Base-by-base conservation (phyloP, 169 alveolate species). In the Plasmodium vinckei region DNA sequence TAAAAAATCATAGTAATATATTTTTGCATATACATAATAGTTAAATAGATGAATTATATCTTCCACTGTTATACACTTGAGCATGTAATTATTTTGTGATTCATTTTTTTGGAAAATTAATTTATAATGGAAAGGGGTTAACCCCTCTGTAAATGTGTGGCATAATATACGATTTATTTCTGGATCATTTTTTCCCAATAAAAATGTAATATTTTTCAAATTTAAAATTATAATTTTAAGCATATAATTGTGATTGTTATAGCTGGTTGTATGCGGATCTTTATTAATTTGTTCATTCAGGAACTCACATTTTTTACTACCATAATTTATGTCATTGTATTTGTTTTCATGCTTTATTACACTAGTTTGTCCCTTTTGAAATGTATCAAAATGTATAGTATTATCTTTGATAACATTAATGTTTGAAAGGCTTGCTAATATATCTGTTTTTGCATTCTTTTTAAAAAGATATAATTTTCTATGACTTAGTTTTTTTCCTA, bases 31-130 rank as follows among this genome's bases (percentile, higher is more conserved):
- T 1, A 64, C 56, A 64, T 72, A 72, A 23, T 56, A 72, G 46
- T 33, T 57, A 51, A 72, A 72, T 51, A 72, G 13, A 23, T 72
- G n/a, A 23, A 72, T 72, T n/a, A 72, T 6, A 56, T 57, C 63
- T 33, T 25, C 68, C 10, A 71, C 10, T 19, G 53, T 57, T 9
- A 15, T 2, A 17, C 6, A n/a, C 3, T 17, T 71, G 13, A 42
- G 6, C 3, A 7, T 15, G 19, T 0, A 13, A 15, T 51, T 51
- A 15, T 13, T 12, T 51, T 0, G 17, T 12, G 4, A 2, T 6
- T 12, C 5, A 15, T 51, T 7, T 33, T 33, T 33, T 3, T 33
- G 4, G 42, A 5, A 33, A 33, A 33, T 33, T 33, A 4, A 33
- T 4, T 33, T 5, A 15, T 13, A 51, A 51, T 51, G 21, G 6